These are phyloP conservation scores for Kwoniella mangroviensis DNA, from an alignment of 768 basidiomycete species.

Conservation along the genomic window DNA sequence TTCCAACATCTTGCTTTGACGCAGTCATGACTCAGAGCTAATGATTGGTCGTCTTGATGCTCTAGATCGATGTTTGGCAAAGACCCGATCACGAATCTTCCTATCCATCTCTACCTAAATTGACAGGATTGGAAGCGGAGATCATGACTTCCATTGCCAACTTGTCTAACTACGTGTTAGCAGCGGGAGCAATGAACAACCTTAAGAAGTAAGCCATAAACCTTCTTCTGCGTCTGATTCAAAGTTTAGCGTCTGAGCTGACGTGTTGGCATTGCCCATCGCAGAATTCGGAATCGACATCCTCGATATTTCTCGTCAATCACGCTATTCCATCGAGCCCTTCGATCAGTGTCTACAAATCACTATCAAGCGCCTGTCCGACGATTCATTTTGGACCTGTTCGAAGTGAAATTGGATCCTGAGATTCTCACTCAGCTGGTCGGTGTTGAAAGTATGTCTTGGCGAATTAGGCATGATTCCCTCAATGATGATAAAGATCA, in stretches of 20 bases:
- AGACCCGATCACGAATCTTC: slow-evolving; percentile 14
- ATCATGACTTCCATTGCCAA: slow-evolving; percentile 89
- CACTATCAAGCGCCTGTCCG: slow-evolving; percentile 91
- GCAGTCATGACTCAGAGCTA: too few relatives aligned
- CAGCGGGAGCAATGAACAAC: slow-evolving; percentile 88
- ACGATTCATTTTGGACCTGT: slow-evolving; percentile 88
- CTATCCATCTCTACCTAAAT: slow-evolving; percentile 26
- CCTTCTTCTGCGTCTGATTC: background rate
- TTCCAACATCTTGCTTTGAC: too few relatives aligned
- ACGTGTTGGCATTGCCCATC: too few relatives aligned
- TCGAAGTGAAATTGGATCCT: slow-evolving; percentile 71
- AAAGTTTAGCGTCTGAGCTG: too few relatives aligned
- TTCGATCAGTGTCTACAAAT: slow-evolving; percentile 84
- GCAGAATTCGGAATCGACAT: slow-evolving; percentile 60
- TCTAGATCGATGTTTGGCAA: slow-evolving; percentile 48
- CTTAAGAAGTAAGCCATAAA: slow-evolving; percentile 70
- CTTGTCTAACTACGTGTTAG: slow-evolving; percentile 91
- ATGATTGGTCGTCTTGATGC: too few relatives aligned
- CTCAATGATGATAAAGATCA: background rate
- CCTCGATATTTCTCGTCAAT: slow-evolving; percentile 76
- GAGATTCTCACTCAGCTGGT: slow-evolving; percentile 32
- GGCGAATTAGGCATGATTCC: background rate
- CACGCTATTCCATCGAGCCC: slow-evolving; percentile 77
- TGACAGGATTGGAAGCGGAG: slow-evolving; percentile 73
- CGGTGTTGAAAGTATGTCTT: slow-evolving; percentile 13